phyloP scores from a whole-genome alignment of 2,329 filamentous ascomycete species.

The Cercospora sp. region DNA sequence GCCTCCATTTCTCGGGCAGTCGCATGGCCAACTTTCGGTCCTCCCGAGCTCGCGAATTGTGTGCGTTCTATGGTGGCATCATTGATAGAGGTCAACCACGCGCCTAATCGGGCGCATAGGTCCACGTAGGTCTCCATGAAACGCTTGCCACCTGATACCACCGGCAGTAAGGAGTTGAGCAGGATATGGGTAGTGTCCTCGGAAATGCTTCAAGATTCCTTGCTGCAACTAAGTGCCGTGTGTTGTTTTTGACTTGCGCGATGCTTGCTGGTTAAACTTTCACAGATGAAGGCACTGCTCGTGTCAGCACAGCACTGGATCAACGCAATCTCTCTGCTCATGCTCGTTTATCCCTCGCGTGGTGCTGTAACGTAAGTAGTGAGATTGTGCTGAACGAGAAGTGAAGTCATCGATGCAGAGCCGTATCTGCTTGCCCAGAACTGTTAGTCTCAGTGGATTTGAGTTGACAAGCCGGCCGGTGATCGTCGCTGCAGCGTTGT shows the following conservation, averaged over 20 bases:
- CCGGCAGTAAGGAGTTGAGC: not conserved
- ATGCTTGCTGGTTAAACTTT: not conserved
- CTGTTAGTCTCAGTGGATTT: conserved; percentile 5
- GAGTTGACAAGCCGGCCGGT: not conserved
- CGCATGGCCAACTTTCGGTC: not conserved
- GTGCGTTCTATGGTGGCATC: not conserved
- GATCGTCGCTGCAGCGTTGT: not conserved
- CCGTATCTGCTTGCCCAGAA: conserved; percentile 10
- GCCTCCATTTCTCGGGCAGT: not conserved
- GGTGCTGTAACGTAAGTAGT: not conserved
- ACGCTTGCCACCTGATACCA: not conserved
- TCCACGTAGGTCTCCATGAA: not conserved
- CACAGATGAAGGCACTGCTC: not conserved
- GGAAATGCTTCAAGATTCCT: not conserved
- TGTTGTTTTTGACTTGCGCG: not conserved
- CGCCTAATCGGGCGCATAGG: not conserved
- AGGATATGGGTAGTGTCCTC: not conserved
- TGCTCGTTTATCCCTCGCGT: not conserved
- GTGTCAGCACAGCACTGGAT: not conserved
- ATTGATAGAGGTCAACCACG: not conserved
- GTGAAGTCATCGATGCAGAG: conserved; percentile 5
- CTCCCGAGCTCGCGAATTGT: not conserved
- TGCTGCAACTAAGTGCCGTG: not conserved
- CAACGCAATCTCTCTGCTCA: not conserved
- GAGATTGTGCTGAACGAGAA: not conserved